Base-by-base conservation (phyloP, 306 rosid genomes). In the Sicyos edulis region DNA sequence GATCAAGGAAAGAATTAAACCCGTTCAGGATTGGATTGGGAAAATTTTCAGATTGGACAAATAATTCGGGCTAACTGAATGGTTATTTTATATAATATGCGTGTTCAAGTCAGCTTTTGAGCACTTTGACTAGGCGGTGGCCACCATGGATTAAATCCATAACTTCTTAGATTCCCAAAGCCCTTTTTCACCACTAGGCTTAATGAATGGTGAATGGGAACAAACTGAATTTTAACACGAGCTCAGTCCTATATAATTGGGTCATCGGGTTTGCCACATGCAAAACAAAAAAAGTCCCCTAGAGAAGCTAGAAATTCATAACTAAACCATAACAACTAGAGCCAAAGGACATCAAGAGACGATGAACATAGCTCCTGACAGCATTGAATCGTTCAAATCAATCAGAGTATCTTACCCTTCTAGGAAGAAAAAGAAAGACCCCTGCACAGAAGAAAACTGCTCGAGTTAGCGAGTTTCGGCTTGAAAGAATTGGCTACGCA, bases 341-440 rank as follows among this genome's bases (percentile, higher is more conserved):
- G 8, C 70, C 52, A 17, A 12, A 16, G 22, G 52, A 64, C 16
- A 64, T 64, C 52, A 32, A 61, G 5, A 32, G 8, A 40, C 51
- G 17, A 63, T 40, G 70, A 10, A 34, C 16, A 37, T 34, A 37
- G 3, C n/a, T 37, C 70, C 8, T 17, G 20, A 42, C 14, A 65
- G 10, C 12, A 22, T 14, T 68, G 57, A 14, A 50, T 69, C 59
- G 37, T 50, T 50, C 58, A 50, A 50, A 69, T 44, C 19, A 24
- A 69, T 20, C 73, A 69, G 44, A 14, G 58, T 69, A 7, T 69
- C 42, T 49, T 44, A 47, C 55, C 56, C 40, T 67, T 45, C 37
- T 47, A 44, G 56, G 20, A 67, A 24, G 37, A 67, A 12, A 45
- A 67, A 65, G 34, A 65, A 42, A 65, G 54, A 10, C 71, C 54